Base-by-base conservation (phyloP, 139 green algal species). In the Coelastrella sp. region DNA sequence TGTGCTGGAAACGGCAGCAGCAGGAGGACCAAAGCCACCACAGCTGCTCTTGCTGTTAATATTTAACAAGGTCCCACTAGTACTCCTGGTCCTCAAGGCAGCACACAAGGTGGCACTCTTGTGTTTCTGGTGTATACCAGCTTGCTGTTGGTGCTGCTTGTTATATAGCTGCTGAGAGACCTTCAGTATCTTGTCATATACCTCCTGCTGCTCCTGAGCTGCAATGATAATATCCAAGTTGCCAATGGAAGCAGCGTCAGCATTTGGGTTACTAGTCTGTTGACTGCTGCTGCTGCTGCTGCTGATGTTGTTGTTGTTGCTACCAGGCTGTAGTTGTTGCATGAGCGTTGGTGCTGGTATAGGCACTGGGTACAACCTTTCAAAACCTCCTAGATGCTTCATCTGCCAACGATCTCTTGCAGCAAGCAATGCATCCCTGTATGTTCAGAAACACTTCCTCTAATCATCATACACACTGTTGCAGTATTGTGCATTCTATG, bases 111-210 rank as follows among this genome's bases (percentile, higher is more conserved):
- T n/a, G n/a, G n/a, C n/a, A n/a, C n/a, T n/a, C n/a, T n/a, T n/a
- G n/a, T n/a, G n/a, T n/a, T n/a, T n/a, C n/a, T n/a, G n/a, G n/a
- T n/a, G n/a, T n/a, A n/a, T n/a, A n/a, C n/a, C n/a, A n/a, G n/a
- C n/a, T n/a, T n/a, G n/a, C n/a, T n/a, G n/a, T 71, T 69, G 74
- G 27, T 21, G 34, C 50, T 82, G 75, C 75, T 48, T 32, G 7
- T 15, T 35, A 35, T 83, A 62, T 35, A 83, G 6, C 35, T 60
- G 38, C 57, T 83, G 57, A 23, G 76, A 53, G 3, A 73, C 35
- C 7, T 15, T 8, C 57, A 83, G 57, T 48, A 83, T n/a, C 4
- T 83, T 38, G 40, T 83, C 76, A 40, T 74, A 83, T 8, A 9
- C 17, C 19, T 83, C 41, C 57, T 83, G 76, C 40, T 50, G 48